These are phyloP conservation scores for Capsella bursapastoris DNA, from an alignment of 345 rosid species.

Conservation along the genomic window DNA sequence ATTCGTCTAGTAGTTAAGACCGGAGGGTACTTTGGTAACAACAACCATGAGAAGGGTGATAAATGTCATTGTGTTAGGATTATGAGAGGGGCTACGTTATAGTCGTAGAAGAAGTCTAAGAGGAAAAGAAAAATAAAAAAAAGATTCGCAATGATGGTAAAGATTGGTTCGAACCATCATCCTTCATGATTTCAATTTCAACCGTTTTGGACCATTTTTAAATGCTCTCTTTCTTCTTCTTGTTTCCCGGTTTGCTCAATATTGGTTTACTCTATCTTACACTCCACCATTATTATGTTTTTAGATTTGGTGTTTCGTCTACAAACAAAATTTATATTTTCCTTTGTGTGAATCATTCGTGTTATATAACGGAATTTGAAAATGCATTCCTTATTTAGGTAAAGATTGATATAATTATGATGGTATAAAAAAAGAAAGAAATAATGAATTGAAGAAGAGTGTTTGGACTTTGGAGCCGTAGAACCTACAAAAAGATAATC, in stretches of 20 bases:
- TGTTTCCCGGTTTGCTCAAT: conserved; percentile 44
- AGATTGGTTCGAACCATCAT: conserved; percentile 87
- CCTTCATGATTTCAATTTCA: conserved; percentile 42
- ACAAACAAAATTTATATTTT: not conserved
- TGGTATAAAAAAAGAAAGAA: not conserved
- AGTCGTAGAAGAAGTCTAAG: too few relatives aligned
- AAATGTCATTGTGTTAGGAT: conserved; percentile 35
- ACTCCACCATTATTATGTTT: conserved; percentile 36
- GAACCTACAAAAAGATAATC: conserved; percentile 29
- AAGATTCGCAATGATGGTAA: conserved; percentile 95
- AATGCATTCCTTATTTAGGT: conserved; percentile 34
- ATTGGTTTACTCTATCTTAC: conserved; percentile 44
- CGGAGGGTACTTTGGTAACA: conserved; percentile 12
- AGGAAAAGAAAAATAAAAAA: not conserved
- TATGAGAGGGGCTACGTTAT: conserved; percentile 49
- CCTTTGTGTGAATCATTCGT: not conserved
- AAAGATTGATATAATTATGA: conserved; percentile 31
- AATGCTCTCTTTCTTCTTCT: conserved; percentile 36
- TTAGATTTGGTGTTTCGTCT: not conserved
- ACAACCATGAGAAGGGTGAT: conserved; percentile 33
- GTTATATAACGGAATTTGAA: not conserved
- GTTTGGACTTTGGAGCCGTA: conserved; percentile 30
- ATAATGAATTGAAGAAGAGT: conserved; percentile 17
- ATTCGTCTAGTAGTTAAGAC: not conserved
- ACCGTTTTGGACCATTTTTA: conserved; percentile 39